Percentiles rank a stretch among this genome's conserved stretches.
Evolutionary conservation across 345 rosid species (phyloP).

Genomic region (Eucalyptus tenuipes): DNA sequence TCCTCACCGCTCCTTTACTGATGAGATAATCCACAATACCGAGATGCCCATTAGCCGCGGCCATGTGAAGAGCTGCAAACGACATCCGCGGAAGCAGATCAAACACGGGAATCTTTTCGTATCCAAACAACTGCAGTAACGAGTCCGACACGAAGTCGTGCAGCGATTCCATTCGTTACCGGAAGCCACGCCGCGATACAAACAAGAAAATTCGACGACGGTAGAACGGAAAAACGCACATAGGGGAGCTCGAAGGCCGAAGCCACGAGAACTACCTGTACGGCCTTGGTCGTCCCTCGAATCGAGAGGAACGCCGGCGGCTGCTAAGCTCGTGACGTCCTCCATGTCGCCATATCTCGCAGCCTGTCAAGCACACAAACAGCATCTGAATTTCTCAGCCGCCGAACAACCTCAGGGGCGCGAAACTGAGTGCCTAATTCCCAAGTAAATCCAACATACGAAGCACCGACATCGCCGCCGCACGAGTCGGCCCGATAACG

Average conservation of each 20-base stretch:
- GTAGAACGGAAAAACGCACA: neutral
- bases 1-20: conserved; percentile 55
- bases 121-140: neutral
- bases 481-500: neutral
- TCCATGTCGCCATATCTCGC: conserved; percentile 81
- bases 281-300: conserved; percentile 83
- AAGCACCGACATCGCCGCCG: neutral
- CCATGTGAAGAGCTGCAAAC: conserved; percentile 84
- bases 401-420: neutral
- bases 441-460: neutral
- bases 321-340: conserved; percentile 43
- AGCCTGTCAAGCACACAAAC: conserved; percentile 37
- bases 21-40: conserved; percentile 62
- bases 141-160: neutral
- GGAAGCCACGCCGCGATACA: neutral
- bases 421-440: neutral
- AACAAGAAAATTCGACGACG: neutral
- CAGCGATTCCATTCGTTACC: neutral
- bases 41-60: conserved; percentile 82
- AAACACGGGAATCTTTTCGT: neutral
- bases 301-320: conserved; percentile 55
- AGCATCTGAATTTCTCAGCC: neutral
- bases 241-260: neutral
- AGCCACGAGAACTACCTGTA: conserved; percentile 26
- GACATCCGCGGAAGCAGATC: neutral